Conservation (phyloP, 345 rosid genomes). For the Crucihimalaya himalaica region DNA sequence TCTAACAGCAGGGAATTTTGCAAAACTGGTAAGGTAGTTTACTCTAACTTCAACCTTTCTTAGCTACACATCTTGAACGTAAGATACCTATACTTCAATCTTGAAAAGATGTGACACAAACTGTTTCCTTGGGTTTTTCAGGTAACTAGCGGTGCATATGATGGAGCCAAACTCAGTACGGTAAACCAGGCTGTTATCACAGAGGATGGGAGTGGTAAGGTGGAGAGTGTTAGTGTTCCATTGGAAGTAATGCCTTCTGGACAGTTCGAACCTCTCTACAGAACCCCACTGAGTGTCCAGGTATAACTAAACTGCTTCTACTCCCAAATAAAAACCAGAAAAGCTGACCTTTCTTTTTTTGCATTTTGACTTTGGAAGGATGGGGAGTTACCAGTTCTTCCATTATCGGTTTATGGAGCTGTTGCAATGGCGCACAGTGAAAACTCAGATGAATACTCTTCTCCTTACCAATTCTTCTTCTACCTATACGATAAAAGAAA, state of each 20-base stretch:
- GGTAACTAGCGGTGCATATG: conserved; percentile 81
- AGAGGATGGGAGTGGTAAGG: conserved; percentile 57
- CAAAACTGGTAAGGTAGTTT: conserved; percentile 95
- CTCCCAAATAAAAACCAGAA: background rate
- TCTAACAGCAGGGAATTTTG: conserved; percentile 80
- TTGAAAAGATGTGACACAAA: conserved; percentile 2
- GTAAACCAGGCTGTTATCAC: conserved; percentile 76
- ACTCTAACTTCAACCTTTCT: conserved; percentile 40
- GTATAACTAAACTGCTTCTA: conserved; percentile 36
- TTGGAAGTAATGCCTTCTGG: conserved; percentile 89
- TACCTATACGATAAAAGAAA: conserved; percentile 88
- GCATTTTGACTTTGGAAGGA: conserved; percentile 50
- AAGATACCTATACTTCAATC: background rate
- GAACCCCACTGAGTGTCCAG: conserved; percentile 73
- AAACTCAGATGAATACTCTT: conserved; percentile 81
- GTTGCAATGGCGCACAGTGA: conserved; percentile 93
- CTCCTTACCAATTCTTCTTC: conserved; percentile 91
- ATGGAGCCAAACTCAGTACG: conserved; percentile 62
- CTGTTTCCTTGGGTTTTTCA: conserved; percentile 26
- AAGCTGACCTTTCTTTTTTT: conserved; percentile 13
- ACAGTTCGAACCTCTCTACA: conserved; percentile 92
- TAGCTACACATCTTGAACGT: conserved; percentile 24
- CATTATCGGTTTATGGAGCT: conserved; percentile 82
- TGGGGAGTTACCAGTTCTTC: conserved; percentile 90
- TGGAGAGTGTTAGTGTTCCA: conserved; percentile 61